Base-by-base conservation (phyloP, 1,284 basidiomycete species). In the Golubevia sp. region DNA sequence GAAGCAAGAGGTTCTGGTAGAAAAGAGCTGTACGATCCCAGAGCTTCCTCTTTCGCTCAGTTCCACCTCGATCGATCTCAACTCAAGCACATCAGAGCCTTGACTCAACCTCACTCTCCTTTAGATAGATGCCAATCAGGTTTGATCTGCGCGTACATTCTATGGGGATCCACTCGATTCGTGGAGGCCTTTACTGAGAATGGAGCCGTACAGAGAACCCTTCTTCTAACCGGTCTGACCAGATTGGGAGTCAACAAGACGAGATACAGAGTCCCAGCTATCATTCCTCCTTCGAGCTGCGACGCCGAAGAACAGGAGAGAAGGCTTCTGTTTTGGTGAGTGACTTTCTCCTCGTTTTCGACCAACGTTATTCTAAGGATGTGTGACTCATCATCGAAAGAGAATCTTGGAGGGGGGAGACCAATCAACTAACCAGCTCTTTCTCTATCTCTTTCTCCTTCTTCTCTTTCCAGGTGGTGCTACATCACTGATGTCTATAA, bases 401-500 rank as follows among this genome's bases (percentile, higher is more conserved):
- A n/a, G n/a, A n/a, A n/a, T n/a, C n/a, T n/a, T n/a, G n/a, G n/a
- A n/a, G n/a, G n/a, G n/a, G n/a, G n/a, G n/a, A n/a, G n/a, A n/a
- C n/a, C n/a, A n/a, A n/a, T n/a, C n/a, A n/a, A n/a, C n/a, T n/a
- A n/a, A n/a, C n/a, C n/a, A n/a, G n/a, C n/a, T n/a, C n/a, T n/a
- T n/a, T n/a, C n/a, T n/a, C n/a, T n/a, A n/a, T n/a, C n/a, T n/a
- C n/a, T n/a, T n/a, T n/a, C n/a, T n/a, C n/a, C n/a, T n/a, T n/a
- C n/a, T n/a, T n/a, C n/a, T n/a, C n/a, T n/a, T n/a, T n/a, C n/a
- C n/a, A n/a, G n/a, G n/a, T 62, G 58, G 44, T 55, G 56, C 20
- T 68, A 66, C 55, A 27, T 68, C n/a, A 55, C 30, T 54, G 67
- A 68, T 48, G 50, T 53, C 13, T 67, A 57, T 27, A 49, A 61